Evolutionary conservation across 2,329 filamentous ascomycete genomes (phyloP).

Genomic region (Mycosphaerella sp.): DNA sequence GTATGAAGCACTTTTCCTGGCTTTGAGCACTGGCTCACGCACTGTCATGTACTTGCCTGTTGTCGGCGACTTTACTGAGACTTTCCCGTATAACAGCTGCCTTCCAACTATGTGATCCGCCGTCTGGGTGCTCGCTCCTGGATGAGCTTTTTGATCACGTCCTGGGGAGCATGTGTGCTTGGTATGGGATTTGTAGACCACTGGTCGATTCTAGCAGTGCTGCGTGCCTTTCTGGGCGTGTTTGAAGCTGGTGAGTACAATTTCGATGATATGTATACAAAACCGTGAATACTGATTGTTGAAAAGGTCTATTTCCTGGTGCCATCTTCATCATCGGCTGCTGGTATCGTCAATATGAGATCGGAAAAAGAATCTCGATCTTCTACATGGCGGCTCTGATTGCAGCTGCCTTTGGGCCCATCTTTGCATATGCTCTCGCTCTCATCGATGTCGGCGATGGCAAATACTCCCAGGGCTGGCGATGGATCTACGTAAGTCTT

Average conservation of each 20-base stretch:
- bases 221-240: conserved; percentile 54
- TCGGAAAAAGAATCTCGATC: conserved; percentile 34
- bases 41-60: not conserved
- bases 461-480: conserved; percentile 30
- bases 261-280: not conserved
- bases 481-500: conserved; percentile 21
- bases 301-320: conserved; percentile 31
- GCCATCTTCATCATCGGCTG: conserved; percentile 29
- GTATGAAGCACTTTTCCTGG: not conserved
- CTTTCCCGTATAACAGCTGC: conserved; percentile 10
- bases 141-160: conserved; percentile 33
- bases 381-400: conserved; percentile 40
- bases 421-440: conserved; percentile 32
- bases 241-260: conserved; percentile 48
- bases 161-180: conserved; percentile 56
- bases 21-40: not conserved
- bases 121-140: conserved; percentile 30
- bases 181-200: conserved; percentile 55
- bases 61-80: not conserved
- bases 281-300: not conserved
- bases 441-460: conserved; percentile 32
- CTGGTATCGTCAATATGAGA: conserved; percentile 26
- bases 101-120: conserved; percentile 31
- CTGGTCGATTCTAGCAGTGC: conserved; percentile 47
- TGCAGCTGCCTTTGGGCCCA: conserved; percentile 32